phyloP scores from a whole-genome alignment of 371 early-diverging fungal species.

The Smittium mucronatum region DNA sequence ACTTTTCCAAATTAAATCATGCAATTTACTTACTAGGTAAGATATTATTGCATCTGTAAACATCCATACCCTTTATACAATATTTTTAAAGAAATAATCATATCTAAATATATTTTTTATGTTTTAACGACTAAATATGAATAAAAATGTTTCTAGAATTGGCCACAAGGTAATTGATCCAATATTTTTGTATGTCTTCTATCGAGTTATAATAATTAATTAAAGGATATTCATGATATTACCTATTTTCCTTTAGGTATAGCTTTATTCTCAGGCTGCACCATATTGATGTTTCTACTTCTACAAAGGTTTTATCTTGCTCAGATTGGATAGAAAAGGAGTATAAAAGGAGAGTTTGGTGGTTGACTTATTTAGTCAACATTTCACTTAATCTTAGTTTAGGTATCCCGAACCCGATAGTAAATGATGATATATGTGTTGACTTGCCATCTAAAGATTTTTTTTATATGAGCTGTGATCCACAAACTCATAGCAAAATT shows the following conservation, averaged over 20 bases:
- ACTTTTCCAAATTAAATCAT: too few relatives aligned
- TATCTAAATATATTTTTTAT: background rate
- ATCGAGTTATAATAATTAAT: too few relatives aligned
- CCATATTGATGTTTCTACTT: background rate
- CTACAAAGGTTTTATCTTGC: background rate
- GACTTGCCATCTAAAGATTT: background rate
- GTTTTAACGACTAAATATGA: background rate
- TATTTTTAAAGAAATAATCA: background rate
- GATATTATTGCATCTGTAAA: too few relatives aligned
- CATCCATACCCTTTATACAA: background rate
- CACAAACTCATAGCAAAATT: background rate
- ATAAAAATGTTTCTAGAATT: too few relatives aligned
- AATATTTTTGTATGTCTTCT: too few relatives aligned
- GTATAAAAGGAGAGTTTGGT: background rate
- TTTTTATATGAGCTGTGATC: background rate
- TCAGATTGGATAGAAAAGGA: background rate
- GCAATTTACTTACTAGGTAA: too few relatives aligned
- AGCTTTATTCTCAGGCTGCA: background rate
- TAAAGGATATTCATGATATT: too few relatives aligned
- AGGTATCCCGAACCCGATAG: background rate
- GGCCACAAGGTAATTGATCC: too few relatives aligned
- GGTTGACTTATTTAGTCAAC: background rate
- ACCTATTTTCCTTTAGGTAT: too few relatives aligned
- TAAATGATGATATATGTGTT: background rate
- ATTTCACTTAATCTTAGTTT: background rate